These are phyloP conservation scores for Globisporangium cylindrosporum DNA, from an alignment of 352 stramenopile genomes.

Conservation along the genomic window DNA sequence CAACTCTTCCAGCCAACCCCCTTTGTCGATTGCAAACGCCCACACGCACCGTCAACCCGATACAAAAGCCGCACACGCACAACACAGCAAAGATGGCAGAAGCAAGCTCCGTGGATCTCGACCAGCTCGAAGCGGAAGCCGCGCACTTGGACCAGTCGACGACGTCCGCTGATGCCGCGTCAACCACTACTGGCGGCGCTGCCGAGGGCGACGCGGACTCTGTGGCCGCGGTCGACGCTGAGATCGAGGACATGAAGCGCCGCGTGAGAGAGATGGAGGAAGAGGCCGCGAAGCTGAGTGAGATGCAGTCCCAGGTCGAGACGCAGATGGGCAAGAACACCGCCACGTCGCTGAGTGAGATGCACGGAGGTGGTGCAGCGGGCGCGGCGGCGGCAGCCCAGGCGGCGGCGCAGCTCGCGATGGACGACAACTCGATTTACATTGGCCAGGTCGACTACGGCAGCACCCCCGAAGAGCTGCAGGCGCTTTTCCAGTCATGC, in stretches of 20 bases:
- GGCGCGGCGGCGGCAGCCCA: conserved; percentile 17
- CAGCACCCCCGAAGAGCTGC: conserved; percentile 93
- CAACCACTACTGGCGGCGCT: conserved; percentile 6
- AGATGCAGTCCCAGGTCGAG: conserved; percentile 85
- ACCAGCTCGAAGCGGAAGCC: conserved; percentile 23
- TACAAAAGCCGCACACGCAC: neutral
- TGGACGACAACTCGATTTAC: conserved; percentile 90
- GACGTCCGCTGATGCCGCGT: neutral
- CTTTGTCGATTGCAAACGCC: neutral
- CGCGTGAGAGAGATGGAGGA: conserved; percentile 82
- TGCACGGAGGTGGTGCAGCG: conserved; percentile 19
- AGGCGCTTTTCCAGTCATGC: conserved; percentile 96
- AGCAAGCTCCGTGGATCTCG: conserved; percentile 18
- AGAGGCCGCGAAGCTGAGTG: conserved; percentile 74
- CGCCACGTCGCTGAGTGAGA: conserved; percentile 37
- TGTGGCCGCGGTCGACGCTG: conserved; percentile 49
- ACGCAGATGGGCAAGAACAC: conserved; percentile 75
- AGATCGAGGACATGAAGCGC: conserved; percentile 86
- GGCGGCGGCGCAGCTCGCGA: conserved; percentile 27
- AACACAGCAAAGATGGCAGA: conserved; percentile 15
- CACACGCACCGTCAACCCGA: neutral
- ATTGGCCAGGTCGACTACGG: conserved; percentile 97
- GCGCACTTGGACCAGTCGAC: conserved; percentile 11
- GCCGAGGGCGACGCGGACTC: conserved; percentile 28
- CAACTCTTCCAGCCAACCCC: neutral